Base-by-base conservation (phyloP, 2,329 filamentous ascomycete genomes). In the Exutisphaerella laricina region DNA sequence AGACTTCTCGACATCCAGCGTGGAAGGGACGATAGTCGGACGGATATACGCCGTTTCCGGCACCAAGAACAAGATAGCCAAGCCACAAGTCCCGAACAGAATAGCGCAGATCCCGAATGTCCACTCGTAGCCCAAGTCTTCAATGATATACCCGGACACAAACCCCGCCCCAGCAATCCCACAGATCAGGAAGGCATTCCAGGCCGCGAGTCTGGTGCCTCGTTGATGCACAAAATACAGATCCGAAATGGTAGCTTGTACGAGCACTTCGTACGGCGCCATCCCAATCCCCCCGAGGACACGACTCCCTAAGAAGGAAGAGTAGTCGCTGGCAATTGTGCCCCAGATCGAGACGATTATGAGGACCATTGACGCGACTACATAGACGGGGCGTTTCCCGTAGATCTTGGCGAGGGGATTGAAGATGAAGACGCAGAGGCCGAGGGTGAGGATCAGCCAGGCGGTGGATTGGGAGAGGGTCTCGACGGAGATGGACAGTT, bases 221-320 rank as follows among this genome's bases (percentile, higher is more conserved):
- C 67, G 60, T 41, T 69, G 57, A 48, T 70, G 67, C 13, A 69
- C 62, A 42, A 68, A 70, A 52, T 66, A 69, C 7, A 70, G 45
- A 41, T 70, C 67, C 8, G 57, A 61, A 36, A 69, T 65, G 1
- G 71, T 74, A 45, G 68, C 71, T 55, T 74, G 71, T 2, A 77
- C 72, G 3, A 76, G 59, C 1, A 72, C 65, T 50, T 77, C 73
- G 48, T 70, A 72, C 0, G 72, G 70, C 0, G 72, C 70, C 69
- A 74, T 74, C 4, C 70, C 71, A 4, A 75, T 55, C 3, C 68
- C 72, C 4, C 66, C 66, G 16, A 74, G 60, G 23, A 74, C 64
- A 9, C 72, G 63, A 38, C 67, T 70, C 3, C 62, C 72, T 0
- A 74, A 56, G 48, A 75, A 72, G 7, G 66, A 70, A 20, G 51